Conservation (phyloP, 805 yeast species). For the Limtongozyma cylindracea region DNA sequence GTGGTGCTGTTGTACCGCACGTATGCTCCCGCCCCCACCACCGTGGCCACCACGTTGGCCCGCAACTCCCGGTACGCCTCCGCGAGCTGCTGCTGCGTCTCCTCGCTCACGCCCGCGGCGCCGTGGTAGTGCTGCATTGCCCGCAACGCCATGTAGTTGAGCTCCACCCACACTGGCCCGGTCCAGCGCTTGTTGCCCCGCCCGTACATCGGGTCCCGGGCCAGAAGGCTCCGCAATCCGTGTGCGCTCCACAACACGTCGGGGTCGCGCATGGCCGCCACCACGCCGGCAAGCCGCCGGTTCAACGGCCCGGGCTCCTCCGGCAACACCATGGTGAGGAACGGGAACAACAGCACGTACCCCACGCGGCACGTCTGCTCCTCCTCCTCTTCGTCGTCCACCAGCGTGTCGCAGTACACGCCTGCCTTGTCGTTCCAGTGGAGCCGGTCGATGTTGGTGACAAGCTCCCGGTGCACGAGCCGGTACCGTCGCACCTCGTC, state of each 20-base stretch:
- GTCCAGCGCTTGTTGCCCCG: constrained; percentile 89
- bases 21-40: constrained; percentile 10
- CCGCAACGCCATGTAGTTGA: constrained; percentile 64
- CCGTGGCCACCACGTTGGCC: constrained; percentile 38
- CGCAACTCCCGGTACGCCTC: constrained; percentile 28
- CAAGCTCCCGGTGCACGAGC: too few relatives aligned
- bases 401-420: constrained; percentile 64
- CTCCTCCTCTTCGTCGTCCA: constrained; percentile 46
- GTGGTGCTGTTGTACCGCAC: background rate
- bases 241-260: constrained; percentile 49
- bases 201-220: constrained; percentile 35
- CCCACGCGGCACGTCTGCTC: constrained; percentile 69
- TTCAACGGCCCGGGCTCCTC: constrained; percentile 15
- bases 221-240: constrained; percentile 68
- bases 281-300: constrained; percentile 21
- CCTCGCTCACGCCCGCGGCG: background rate
- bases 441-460: constrained; percentile 36
- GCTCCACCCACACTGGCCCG: constrained; percentile 81
- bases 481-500: too few relatives aligned
- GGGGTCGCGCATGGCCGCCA: constrained; percentile 40
- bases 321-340: constrained; percentile 37
- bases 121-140: constrained; percentile 29
- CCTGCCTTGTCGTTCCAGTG: constrained; percentile 57
- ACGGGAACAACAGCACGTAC: constrained; percentile 70
- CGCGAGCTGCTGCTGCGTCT: constrained; percentile 4